phyloP scores from a whole-genome alignment of 305 asterid genomes.

The Lippia alba region DNA sequence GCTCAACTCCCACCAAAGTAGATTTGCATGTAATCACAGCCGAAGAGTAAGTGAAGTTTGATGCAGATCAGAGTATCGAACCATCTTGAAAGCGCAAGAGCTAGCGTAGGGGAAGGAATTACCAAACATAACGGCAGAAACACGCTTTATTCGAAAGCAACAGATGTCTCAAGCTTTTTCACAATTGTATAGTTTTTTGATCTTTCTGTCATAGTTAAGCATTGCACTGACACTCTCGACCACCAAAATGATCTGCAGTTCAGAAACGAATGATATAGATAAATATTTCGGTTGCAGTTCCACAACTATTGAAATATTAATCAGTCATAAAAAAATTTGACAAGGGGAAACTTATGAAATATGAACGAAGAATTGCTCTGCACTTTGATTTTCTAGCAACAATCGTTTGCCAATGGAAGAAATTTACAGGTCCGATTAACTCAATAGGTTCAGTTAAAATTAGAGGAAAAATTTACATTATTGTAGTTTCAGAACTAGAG shows the following conservation, averaged over 20 bases:
- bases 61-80: conserved; percentile 1
- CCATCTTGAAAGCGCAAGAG: conserved; percentile 25
- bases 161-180: conserved; percentile 39
- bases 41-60: conserved; percentile 24
- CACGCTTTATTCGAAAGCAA: not conserved
- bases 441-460: not conserved
- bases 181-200: conserved; percentile 56
- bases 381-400: conserved; percentile 14
- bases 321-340: conserved; percentile 5
- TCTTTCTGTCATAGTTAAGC: conserved; percentile 82
- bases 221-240: conserved; percentile 88
- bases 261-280: not conserved
- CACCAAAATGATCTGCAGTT: conserved; percentile 73
- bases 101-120: conserved; percentile 19
- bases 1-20: not conserved
- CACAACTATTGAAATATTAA: not conserved
- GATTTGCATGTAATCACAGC: not conserved
- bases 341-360: not conserved
- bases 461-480: not conserved
- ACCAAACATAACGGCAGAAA: conserved; percentile 15
- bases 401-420: conserved; percentile 22
- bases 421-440: not conserved
- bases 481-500: not conserved
- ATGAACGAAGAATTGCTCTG: not conserved
- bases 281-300: not conserved